Conservation (phyloP, 441 rosid genomes). For the Populus hybrid region DNA sequence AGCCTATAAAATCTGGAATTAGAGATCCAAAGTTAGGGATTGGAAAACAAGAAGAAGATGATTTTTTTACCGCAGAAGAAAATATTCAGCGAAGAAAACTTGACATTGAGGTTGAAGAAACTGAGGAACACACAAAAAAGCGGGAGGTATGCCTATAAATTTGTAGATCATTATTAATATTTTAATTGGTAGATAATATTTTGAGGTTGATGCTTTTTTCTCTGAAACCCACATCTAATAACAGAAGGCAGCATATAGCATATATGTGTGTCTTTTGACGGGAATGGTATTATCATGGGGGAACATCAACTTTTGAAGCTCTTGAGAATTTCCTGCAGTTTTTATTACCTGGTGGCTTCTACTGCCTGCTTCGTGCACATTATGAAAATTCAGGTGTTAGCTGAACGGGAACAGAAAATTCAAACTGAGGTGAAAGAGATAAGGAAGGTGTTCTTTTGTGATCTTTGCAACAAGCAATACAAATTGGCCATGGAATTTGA, state of each 20-base stretch:
- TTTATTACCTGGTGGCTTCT: conserved; percentile 99
- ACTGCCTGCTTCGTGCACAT: conserved; percentile 99
- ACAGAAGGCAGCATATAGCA: conserved; percentile 79
- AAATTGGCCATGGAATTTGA: conserved; percentile 95
- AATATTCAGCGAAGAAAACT: conserved; percentile 80
- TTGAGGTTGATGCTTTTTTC: conserved; percentile 52
- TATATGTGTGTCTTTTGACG: conserved; percentile 68
- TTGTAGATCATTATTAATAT: conserved; percentile 25
- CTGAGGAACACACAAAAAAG: conserved; percentile 80
- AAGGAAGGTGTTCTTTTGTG: conserved; percentile 81
- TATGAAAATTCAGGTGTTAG: conserved; percentile 99
- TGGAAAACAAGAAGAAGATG: conserved; percentile 95
- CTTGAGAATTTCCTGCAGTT: conserved; percentile 83
- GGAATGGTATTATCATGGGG: conserved; percentile 62
- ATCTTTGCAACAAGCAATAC: conserved; percentile 95
- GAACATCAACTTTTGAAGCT: conserved; percentile 75
- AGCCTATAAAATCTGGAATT: conserved; percentile 84
- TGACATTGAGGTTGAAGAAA: conserved; percentile 82
- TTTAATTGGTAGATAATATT: conserved; percentile 27
- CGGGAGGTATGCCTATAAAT: conserved; percentile 76
- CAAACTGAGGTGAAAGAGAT: conserved; percentile 91
- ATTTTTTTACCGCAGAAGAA: conserved; percentile 86
- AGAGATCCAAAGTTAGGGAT: conserved; percentile 79
- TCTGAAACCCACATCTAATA: conserved; percentile 48
- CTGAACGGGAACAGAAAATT: conserved; percentile 98